Percentiles rank a stretch among this genome's conserved stretches.
Evolutionary conservation across 768 basidiomycete genomes (phyloP).

Genomic region (Rhodotorula toruloides): DNA sequence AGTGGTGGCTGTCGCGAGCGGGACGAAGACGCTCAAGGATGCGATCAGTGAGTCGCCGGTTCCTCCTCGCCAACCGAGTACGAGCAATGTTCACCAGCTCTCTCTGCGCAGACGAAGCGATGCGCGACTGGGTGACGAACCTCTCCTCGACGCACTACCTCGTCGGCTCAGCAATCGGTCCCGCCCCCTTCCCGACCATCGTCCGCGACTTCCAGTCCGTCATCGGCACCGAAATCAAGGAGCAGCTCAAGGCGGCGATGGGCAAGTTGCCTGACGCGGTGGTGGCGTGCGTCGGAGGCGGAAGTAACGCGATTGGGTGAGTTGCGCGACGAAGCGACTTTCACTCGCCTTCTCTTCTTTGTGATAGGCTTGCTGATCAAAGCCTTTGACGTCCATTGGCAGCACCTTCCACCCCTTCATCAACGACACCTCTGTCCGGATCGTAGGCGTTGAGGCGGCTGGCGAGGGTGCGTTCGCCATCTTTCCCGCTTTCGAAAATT

Average conservation of each 20-base stretch:
- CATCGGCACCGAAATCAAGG: conserved; percentile 90
- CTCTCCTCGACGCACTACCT: conserved; percentile 90
- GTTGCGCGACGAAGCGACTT: too few relatives aligned
- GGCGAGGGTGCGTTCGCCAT: conserved; percentile 66
- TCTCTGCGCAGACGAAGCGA: conserved; percentile 61
- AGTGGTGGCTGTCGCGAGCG: conserved; percentile 88
- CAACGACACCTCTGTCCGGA: conserved; percentile 70
- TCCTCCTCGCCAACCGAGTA: background rate
- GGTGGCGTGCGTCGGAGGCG: conserved; percentile 95
- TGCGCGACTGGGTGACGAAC: conserved; percentile 98
- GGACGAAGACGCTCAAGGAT: conserved; percentile 91
- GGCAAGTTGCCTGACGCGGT: conserved; percentile 90
- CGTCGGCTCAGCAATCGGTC: conserved; percentile 94
- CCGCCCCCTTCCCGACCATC: conserved; percentile 97
- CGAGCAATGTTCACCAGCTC: too few relatives aligned
- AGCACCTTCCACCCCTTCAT: conserved; percentile 96
- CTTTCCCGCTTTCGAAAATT: background rate
- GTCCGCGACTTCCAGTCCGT: conserved; percentile 97
- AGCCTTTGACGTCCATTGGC: too few relatives aligned
- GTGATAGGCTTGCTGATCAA: too few relatives aligned
- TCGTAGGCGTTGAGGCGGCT: conserved; percentile 94
- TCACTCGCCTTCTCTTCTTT: too few relatives aligned
- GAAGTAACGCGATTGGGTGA: conserved; percentile 82
- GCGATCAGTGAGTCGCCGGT: conserved; percentile 60
- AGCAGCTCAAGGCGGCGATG: conserved; percentile 63